Conservation (phyloP, 2,329 filamentous ascomycete species). For the Aspergillus brasiliensis region DNA sequence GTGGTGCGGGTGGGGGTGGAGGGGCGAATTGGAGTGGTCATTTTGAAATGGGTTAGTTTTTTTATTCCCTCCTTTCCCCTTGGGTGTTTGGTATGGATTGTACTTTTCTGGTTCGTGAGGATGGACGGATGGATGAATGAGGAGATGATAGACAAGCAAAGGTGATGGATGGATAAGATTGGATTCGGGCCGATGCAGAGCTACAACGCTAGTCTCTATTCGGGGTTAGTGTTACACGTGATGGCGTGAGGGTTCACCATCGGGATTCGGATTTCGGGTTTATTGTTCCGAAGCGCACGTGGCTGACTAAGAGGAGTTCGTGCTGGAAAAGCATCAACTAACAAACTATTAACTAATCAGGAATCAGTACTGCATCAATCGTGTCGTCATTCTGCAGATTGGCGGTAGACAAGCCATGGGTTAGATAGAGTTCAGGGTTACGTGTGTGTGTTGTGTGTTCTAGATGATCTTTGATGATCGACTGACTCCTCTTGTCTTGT, state of each 20-base stretch:
- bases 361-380: neutral
- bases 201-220: neutral
- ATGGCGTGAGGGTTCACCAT: neutral
- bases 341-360: too few species aligned
- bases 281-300: neutral
- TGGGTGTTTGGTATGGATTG: too few species aligned
- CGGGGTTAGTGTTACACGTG: neutral
- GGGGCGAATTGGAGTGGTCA: slow-evolving; percentile 52
- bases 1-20: slow-evolving; percentile 60
- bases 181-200: neutral
- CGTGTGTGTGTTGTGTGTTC: neutral
- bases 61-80: too few species aligned
- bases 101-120: too few species aligned
- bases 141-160: too few species aligned
- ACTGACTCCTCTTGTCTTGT: neutral
- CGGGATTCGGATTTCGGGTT: too few species aligned
- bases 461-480: neutral
- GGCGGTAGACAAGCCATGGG: too few species aligned
- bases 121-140: too few species aligned
- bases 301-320: neutral
- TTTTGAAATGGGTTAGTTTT: slow-evolving; percentile 8
- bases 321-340: too few species aligned
- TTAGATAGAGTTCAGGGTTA: too few species aligned
- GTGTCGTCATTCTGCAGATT: slow-evolving; percentile 1
- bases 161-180: neutral